Conservation (phyloP, 768 basidiomycete species). For the Collybiopsis luxurians region DNA sequence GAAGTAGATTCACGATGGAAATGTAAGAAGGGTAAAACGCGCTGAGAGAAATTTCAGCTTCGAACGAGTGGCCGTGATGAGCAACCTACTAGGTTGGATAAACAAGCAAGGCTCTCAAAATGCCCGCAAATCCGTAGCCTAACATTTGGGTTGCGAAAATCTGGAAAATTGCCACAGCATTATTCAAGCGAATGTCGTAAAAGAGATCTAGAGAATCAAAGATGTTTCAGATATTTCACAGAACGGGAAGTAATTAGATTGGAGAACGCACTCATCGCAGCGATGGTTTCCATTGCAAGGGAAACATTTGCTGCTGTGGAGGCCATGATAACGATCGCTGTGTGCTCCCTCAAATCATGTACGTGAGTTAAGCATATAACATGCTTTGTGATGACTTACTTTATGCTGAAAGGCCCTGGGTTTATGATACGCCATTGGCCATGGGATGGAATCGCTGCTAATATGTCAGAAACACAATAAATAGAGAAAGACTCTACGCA, state of each 20-base stretch:
- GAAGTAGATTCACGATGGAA: slow-evolving; percentile 49
- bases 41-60: slow-evolving; percentile 7
- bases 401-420: slow-evolving; percentile 59
- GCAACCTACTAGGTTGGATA: slow-evolving; percentile 47
- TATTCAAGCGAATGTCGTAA: slow-evolving; percentile 46
- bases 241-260: too few species aligned
- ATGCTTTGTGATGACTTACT: slow-evolving; percentile 22
- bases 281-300: slow-evolving; percentile 50
- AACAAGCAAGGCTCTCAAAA: slow-evolving; percentile 44
- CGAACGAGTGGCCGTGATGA: neutral
- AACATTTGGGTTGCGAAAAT: slow-evolving; percentile 49
- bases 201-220: slow-evolving; percentile 47
- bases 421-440: slow-evolving; percentile 49
- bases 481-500: slow-evolving; percentile 14
- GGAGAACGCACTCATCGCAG: slow-evolving; percentile 36
- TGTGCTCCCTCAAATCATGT: slow-evolving; percentile 36
- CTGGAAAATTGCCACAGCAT: slow-evolving; percentile 52
- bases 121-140: slow-evolving; percentile 35
- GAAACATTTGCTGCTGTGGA: slow-evolving; percentile 52
- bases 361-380: neutral
- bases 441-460: slow-evolving; percentile 37
- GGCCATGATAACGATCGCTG: slow-evolving; percentile 53
- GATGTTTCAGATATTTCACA: too few species aligned
- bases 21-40: slow-evolving; percentile 54
- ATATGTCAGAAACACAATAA: neutral